Conservation (phyloP, 139 green algal genomes). For the Chlamydomonas incerta region DNA sequence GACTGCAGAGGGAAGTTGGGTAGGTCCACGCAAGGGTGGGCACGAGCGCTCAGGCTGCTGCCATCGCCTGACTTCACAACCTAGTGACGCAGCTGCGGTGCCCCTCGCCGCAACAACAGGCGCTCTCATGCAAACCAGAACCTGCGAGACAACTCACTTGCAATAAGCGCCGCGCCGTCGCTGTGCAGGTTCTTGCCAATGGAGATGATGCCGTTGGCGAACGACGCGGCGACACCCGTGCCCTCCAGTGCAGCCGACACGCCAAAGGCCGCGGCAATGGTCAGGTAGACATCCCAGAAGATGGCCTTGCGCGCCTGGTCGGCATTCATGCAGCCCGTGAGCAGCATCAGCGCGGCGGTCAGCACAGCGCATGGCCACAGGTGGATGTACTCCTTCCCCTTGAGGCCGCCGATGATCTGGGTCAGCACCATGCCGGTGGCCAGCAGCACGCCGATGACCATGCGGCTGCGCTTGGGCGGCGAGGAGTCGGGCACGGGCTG, state of each 20-base stretch:
- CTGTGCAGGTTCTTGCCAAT: slow-evolving; percentile 37
- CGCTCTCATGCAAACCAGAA: too few species aligned
- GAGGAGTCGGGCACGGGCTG: slow-evolving; percentile 6
- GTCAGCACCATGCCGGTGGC: slow-evolving; percentile 60
- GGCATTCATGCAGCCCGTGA: slow-evolving; percentile 28
- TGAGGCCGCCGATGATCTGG: slow-evolving; percentile 17
- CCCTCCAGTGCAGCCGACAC: slow-evolving; percentile 60
- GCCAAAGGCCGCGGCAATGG: slow-evolving; percentile 69
- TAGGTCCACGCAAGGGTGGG: too few species aligned
- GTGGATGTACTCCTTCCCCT: slow-evolving; percentile 9
- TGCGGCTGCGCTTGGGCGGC: slow-evolving; percentile 37
- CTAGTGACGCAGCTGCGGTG: too few species aligned
- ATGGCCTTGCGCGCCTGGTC: slow-evolving; percentile 54
- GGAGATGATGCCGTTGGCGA: slow-evolving; percentile 44
- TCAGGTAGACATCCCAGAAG: slow-evolving; percentile 60
- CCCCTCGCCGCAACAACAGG: too few species aligned
- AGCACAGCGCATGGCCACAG: slow-evolving; percentile 60
- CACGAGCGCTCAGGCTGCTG: too few species aligned
- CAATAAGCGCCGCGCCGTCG: slow-evolving; percentile 44
- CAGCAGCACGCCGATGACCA: slow-evolving; percentile 52
- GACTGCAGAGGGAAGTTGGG: slow-evolving; percentile 42
- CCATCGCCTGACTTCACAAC: too few species aligned
- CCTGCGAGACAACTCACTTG: too few species aligned
- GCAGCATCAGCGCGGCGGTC: slow-evolving; percentile 22
- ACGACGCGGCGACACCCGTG: slow-evolving; percentile 12